Evolutionary conservation across 257 asterid species (phyloP), one percentile per base, ranked within the genome.

Genomic region (Handroanthus guayacan): DNA sequence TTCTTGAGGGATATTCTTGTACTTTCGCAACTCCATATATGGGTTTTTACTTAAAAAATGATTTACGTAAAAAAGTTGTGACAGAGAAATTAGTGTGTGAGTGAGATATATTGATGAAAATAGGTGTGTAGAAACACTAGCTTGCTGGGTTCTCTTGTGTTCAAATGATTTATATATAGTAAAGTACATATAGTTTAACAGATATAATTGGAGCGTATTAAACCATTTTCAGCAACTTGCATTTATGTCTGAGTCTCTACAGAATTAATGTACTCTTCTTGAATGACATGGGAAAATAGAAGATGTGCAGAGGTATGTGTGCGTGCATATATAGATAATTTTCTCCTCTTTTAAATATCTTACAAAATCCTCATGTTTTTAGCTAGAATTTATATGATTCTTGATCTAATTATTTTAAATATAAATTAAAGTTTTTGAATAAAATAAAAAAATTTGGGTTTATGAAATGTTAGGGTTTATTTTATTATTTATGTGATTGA

Each of bases 11-110:
- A 79, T 60, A 72, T 72, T 45, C 75, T 72, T 77, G 69, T 18
- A 13, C 71, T 63, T 37, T 25, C 31, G 16, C 77, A 31, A 3
- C 64, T 48, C 43, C 64, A 68, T 58, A 67, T 60, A 67, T 74
- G 17, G 11, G 6, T 20, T 65, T 38, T 55, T 13, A n/a, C 64
- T 63, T 36, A 41, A 14, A 69, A 25, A 82, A 17, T 25, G 51
- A 54, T 70, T 62, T 34, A 72, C 44, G 71, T 62, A 63, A 20
- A 10, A 48, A 80, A 37, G 75, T 60, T 74, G 75, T 66, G 76
- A 44, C 54, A 50, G 57, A 73, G 65, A 64, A 47, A 75, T 56
- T 78, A 75, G 71, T 57, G 65, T 74, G 70, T 78, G 81, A 82
- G 61, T 65, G 79, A 57, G 83, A 82, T 77, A 68, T 63, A 25